Conservation (phyloP, 1,284 basidiomycete genomes). For the Ustilago sp. region DNA sequence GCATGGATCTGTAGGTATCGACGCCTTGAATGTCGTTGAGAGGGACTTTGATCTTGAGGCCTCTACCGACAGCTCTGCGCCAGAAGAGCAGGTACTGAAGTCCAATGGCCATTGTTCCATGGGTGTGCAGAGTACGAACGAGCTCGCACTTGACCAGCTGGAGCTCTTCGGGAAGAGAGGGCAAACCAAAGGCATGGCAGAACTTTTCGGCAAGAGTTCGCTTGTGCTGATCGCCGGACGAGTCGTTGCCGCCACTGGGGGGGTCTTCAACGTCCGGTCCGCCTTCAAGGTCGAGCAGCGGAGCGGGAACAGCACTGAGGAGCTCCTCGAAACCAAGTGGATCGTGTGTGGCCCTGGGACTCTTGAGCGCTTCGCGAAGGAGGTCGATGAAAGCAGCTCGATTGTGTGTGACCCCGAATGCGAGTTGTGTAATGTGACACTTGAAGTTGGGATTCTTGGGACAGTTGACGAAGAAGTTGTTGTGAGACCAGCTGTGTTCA, state of each 20-base stretch:
- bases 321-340: conserved; percentile 17
- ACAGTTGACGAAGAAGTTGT: conserved; percentile 23
- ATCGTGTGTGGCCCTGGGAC: not conserved
- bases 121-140: conserved; percentile 55
- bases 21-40: conserved; percentile 56
- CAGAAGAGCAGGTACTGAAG: conserved; percentile 62
- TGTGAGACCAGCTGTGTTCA: conserved; percentile 33
- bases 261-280: conserved; percentile 16
- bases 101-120: conserved; percentile 59
- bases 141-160: conserved; percentile 54
- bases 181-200: conserved; percentile 49
- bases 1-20: conserved; percentile 49
- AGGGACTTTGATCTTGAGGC: conserved; percentile 58
- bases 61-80: conserved; percentile 48
- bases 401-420: conserved; percentile 33
- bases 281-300: conserved; percentile 40
- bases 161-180: conserved; percentile 35
- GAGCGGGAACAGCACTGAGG: conserved; percentile 18
- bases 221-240: conserved; percentile 17
- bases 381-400: conserved; percentile 36
- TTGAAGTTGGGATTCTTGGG: conserved; percentile 46
- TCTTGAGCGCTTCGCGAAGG: conserved; percentile 28
- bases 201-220: conserved; percentile 33
- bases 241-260: conserved; percentile 9
- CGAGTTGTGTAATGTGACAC: conserved; percentile 40